These are phyloP conservation scores for Aspergillus ellipticus DNA, from an alignment of 495 filamentous ascomycete genomes.

Conservation along the genomic window DNA sequence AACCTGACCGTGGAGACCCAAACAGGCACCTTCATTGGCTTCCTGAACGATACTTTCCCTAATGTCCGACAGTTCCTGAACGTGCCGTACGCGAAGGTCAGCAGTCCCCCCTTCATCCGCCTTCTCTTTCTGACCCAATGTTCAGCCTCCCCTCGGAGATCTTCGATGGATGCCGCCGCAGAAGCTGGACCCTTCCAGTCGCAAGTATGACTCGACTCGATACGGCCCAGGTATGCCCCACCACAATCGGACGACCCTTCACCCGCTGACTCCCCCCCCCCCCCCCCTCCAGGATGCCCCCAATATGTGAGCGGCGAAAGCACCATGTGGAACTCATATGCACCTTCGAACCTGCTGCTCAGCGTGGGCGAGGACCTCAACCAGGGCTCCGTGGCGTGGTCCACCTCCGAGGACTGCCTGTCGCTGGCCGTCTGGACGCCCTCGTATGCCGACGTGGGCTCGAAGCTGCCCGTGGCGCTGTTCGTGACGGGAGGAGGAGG, in stretches of 20 bases:
- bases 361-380: constrained; percentile 10
- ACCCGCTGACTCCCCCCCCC: not conserved
- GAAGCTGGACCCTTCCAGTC: constrained; percentile 1
- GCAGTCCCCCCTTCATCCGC: not conserved
- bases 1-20: constrained; percentile 13
- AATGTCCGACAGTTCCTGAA: constrained; percentile 10
- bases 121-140: not conserved
- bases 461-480: constrained; percentile 16
- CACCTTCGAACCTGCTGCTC: constrained; percentile 9
- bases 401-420: constrained; percentile 19
- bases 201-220: constrained; percentile 8
- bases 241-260: not conserved
- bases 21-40: constrained; percentile 12
- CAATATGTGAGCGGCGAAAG: constrained; percentile 8
- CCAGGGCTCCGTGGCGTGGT: constrained; percentile 15
- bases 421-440: constrained; percentile 21
- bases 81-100: constrained; percentile 11
- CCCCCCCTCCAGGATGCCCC: constrained; percentile 1
- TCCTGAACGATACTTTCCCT: constrained; percentile 8
- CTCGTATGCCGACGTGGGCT: not conserved
- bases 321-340: constrained; percentile 18
- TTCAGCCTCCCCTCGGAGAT: constrained; percentile 9
- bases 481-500: constrained; percentile 17
- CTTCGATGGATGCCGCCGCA: constrained; percentile 12
- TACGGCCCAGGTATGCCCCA: constrained; percentile 4